Percentiles rank a stretch among this genome's conserved stretches.
Evolutionary conservation across 2,329 filamentous ascomycete genomes (phyloP).

Genomic region (Trichoderma gracile): DNA sequence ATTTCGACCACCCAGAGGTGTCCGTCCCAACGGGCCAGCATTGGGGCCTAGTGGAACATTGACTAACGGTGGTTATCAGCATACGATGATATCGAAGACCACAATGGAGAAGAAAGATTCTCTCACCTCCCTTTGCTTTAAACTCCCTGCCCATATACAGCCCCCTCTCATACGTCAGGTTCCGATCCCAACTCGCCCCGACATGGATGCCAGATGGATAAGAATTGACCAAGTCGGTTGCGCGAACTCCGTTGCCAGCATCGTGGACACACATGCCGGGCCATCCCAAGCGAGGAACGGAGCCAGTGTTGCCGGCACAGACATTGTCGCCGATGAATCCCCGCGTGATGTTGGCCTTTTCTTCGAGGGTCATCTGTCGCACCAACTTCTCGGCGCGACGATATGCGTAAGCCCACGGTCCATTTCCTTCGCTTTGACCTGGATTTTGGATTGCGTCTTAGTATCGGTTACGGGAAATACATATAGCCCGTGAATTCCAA

Average conservation of each 20-base stretch:
- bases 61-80: constrained; percentile 38
- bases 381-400: constrained; percentile 58
- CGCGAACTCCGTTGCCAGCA: constrained; percentile 51
- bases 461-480: too few species aligned
- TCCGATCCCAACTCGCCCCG: constrained; percentile 55
- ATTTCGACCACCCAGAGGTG: constrained; percentile 69
- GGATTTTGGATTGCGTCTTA: too few species aligned
- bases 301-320: constrained; percentile 51
- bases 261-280: constrained; percentile 53
- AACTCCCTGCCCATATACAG: constrained; percentile 59
- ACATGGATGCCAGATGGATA: constrained; percentile 52
- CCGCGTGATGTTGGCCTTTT: constrained; percentile 58
- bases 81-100: not conserved
- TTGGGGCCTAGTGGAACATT: constrained; percentile 71
- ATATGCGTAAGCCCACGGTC: constrained; percentile 59
- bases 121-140: constrained; percentile 50
- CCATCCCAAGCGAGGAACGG: constrained; percentile 47
- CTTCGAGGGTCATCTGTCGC: constrained; percentile 63
- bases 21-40: constrained; percentile 70
- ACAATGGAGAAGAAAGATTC: constrained; percentile 40
- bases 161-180: constrained; percentile 53
- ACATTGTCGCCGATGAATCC: constrained; percentile 54
- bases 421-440: constrained; percentile 39
- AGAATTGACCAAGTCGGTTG: constrained; percentile 50
- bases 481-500: too few species aligned